Base-by-base conservation (phyloP, 148 eudicot genomes). In the Chenopodium formosanum region DNA sequence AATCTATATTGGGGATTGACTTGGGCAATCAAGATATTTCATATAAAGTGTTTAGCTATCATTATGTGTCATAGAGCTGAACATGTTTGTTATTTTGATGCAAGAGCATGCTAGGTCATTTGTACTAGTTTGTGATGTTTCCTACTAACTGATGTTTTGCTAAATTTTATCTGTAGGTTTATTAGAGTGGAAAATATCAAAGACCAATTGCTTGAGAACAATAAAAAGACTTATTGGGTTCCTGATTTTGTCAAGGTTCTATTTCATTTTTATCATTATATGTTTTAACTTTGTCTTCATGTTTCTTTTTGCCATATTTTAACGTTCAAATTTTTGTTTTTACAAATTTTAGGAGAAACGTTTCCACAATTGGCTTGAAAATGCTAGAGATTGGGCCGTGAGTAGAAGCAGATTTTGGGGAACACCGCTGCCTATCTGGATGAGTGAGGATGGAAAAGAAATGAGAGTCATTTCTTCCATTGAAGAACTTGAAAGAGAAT, bases 381-480 rank as follows among this genome's bases (percentile, higher is more conserved):
- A 96, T 90, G 99, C 98, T 34, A 92, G 99, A 85, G 99, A 96
- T 77, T 96, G 99, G 99, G 97, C 98, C 53, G 92, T 96, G 34
- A 94, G 98, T 86, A 90, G 99, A 84, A 96, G 98, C 87, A 88
- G 99, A 85, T 96, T 94, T 81, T 96, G 99, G 99, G 99, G 98
- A 46, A 96, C 98, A 19, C 99, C 99, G 84, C 97, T 96, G 85
- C 99, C 98, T 29, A 80, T 94, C 17, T 94, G 98, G 99, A 87
- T 88, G 72, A 96, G 99, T 84, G 90, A 91, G 31, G 95, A 96
- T 84, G 95, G 97, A 29, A 89, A 87, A 83, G 98, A 96, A 83
- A 84, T 79, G 77, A 85, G 85, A 74, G 93, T 96, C 47, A 92
- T 96, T 79, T 91, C 91, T 74, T 92, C 98, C 31, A 79, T 92